A percentile compares a stretch with the other conserved stretches of the same genome.
phyloP scores from a whole-genome alignment of 257 asterid species.

The Plantago major region DNA sequence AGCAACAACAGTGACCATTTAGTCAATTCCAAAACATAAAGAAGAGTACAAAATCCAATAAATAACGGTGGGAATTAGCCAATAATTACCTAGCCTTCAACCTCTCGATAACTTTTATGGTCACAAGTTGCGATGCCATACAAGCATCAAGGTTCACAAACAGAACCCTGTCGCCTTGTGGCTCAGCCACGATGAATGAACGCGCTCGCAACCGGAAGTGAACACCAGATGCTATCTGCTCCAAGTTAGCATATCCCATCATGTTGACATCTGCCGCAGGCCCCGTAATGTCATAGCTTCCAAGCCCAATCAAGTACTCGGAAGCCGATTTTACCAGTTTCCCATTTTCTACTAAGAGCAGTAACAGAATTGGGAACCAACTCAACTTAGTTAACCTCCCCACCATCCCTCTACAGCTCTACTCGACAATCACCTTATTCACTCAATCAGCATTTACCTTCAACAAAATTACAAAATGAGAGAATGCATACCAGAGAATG shows the following conservation, averaged over 20 bases:
- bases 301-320: slow-evolving; percentile 75
- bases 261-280: slow-evolving; percentile 99
- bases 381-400: slow-evolving; percentile 28
- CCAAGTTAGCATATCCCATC: slow-evolving; percentile 96
- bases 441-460: slow-evolving; percentile 35
- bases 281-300: slow-evolving; percentile 95
- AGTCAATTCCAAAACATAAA: slow-evolving; percentile 12
- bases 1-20: slow-evolving; percentile 17
- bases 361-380: slow-evolving; percentile 41
- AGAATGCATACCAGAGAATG: neutral
- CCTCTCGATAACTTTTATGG: slow-evolving; percentile 82
- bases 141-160: slow-evolving; percentile 97
- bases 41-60: no score
- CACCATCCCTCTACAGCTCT: slow-evolving; percentile 27
- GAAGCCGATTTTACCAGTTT: slow-evolving; percentile 46
- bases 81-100: slow-evolving; percentile 75
- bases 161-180: slow-evolving; percentile 56
- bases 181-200: slow-evolving; percentile 79
- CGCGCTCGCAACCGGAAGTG: slow-evolving; percentile 96
- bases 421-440: neutral
- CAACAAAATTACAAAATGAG: slow-evolving; percentile 12
- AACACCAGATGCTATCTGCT: slow-evolving; percentile 79
- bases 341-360: slow-evolving; percentile 42
- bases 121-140: slow-evolving; percentile 92
- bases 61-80: neutral